Conservation (phyloP, 2,329 filamentous ascomycete genomes). For the Xylariaceae sp. region DNA sequence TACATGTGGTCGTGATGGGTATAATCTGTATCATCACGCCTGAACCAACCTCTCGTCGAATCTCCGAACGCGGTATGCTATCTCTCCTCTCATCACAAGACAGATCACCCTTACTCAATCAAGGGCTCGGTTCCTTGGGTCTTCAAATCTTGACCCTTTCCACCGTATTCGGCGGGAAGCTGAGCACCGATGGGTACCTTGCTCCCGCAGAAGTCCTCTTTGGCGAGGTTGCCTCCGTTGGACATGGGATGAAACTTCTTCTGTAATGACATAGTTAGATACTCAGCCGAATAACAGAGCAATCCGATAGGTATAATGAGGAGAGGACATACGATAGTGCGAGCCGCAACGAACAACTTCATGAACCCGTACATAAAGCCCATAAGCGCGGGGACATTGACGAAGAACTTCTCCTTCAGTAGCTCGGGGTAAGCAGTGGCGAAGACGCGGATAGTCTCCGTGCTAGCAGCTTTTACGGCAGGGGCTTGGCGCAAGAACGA, state of each 20-base stretch:
- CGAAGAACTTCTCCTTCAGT: constrained; percentile 88
- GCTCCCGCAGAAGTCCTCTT: constrained; percentile 47
- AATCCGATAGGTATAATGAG: background rate
- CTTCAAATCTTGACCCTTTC: constrained; percentile 54
- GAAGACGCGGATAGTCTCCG: constrained; percentile 79
- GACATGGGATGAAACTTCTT: constrained; percentile 78
- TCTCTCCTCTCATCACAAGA: background rate
- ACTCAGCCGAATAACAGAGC: background rate
- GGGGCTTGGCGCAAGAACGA: constrained; percentile 83
- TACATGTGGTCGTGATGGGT: too few species aligned
- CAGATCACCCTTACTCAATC: constrained; percentile 17
- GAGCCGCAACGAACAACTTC: constrained; percentile 71
- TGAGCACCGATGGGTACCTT: constrained; percentile 60
- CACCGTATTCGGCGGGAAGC: constrained; percentile 77
- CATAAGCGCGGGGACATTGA: constrained; percentile 91
- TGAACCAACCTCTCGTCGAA: too few species aligned
- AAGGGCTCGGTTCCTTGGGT: constrained; percentile 26
- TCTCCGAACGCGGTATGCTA: too few species aligned
- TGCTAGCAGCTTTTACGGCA: constrained; percentile 70
- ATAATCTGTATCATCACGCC: too few species aligned
- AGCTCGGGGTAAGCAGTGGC: constrained; percentile 85
- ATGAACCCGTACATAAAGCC: constrained; percentile 77
- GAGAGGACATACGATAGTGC: constrained; percentile 51
- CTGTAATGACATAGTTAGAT: background rate
- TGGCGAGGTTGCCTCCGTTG: constrained; percentile 67